Evolutionary conservation across 257 asterid genomes (phyloP).

Genomic region (Rhazya stricta): DNA sequence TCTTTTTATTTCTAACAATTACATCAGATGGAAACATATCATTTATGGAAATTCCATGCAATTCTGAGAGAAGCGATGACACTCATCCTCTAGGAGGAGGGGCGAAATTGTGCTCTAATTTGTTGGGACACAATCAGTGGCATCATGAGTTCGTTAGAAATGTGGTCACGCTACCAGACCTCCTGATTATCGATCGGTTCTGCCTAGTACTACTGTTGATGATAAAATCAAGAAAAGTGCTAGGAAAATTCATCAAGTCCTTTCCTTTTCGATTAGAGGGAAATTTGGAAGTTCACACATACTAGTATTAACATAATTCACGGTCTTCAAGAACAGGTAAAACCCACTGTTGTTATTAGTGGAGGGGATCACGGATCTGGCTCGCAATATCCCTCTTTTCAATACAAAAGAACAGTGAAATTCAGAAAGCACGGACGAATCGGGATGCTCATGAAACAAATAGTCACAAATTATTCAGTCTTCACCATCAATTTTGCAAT

Average conservation of each 20-base stretch:
- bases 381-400: not conserved
- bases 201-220: not conserved
- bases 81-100: not conserved
- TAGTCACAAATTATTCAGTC: not conserved
- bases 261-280: not conserved
- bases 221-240: not conserved
- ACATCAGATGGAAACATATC: not conserved
- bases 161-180: not conserved
- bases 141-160: not conserved
- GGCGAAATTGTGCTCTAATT: not conserved
- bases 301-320: not conserved
- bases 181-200: not conserved
- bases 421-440: not conserved
- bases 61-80: not conserved
- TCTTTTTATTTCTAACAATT: not conserved
- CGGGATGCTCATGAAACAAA: not conserved
- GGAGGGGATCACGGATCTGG: conserved; percentile 22
- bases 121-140: conserved; percentile 2
- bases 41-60: not conserved
- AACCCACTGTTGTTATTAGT: conserved; percentile 3
- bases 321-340: conserved; percentile 16
- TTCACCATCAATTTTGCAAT: not conserved
- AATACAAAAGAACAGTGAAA: not conserved
- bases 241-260: not conserved
- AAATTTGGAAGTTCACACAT: not conserved